phyloP scores from a whole-genome alignment of 176 grass and related monocot genomes.

The Thalia dealbata region DNA sequence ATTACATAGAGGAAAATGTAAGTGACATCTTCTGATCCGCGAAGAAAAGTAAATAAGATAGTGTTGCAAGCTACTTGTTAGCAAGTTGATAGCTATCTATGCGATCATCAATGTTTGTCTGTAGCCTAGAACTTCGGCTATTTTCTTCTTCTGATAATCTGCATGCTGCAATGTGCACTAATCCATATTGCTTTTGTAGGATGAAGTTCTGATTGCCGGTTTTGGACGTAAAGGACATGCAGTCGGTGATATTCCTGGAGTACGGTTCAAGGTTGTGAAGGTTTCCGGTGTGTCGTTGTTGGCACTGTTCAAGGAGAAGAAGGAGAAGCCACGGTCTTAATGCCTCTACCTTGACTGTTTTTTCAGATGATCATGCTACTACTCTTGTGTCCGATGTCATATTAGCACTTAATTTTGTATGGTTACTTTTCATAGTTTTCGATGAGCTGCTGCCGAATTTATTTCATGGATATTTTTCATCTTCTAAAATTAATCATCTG shows the following conservation, averaged over 20 bases:
- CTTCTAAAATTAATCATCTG: no score
- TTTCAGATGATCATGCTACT: neutral
- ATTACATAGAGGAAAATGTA: conserved; percentile 12
- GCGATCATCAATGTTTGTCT: no score
- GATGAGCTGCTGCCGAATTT: no score
- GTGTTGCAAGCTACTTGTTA: no score
- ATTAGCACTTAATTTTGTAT: no score
- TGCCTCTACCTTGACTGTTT: neutral
- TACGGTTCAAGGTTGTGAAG: conserved; percentile 16
- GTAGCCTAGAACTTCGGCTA: no score
- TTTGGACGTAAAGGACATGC: neutral
- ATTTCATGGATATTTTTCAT: no score
- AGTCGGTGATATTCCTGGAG: conserved; percentile 16
- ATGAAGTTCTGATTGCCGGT: conserved; percentile 13
- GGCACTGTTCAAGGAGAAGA: neutral
- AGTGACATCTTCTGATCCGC: neutral
- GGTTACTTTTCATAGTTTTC: no score
- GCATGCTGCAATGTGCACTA: no score
- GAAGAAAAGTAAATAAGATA: neutral
- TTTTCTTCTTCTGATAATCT: no score
- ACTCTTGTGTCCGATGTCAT: no score
- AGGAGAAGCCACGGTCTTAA: conserved; percentile 9
- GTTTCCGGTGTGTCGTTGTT: conserved; percentile 11
- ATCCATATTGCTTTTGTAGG: neutral
- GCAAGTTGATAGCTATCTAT: no score